Conservation (phyloP, 2,329 filamentous ascomycete genomes). For the Talaromyces rugulosus region DNA sequence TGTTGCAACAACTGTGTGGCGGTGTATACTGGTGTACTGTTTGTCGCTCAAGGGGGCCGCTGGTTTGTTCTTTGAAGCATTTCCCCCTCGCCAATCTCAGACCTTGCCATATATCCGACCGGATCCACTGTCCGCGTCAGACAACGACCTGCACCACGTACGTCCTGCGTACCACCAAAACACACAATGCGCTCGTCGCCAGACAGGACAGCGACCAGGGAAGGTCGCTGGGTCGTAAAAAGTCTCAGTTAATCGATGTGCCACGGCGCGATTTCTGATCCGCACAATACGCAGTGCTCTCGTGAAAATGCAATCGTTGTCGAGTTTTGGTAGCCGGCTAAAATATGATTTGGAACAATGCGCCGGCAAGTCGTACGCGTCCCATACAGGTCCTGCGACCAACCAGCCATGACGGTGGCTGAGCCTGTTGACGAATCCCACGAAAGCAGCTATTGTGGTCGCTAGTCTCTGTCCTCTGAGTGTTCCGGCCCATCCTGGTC, state of each 20-base stretch:
- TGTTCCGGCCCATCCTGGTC: background rate
- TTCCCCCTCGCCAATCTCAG: background rate
- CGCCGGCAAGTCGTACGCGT: background rate
- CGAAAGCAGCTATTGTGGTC: background rate
- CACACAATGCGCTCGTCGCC: background rate
- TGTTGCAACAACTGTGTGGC: background rate
- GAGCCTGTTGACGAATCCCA: background rate
- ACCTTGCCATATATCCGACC: background rate
- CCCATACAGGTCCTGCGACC: background rate
- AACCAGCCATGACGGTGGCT: background rate
- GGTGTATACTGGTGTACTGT: background rate
- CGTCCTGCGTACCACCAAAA: background rate
- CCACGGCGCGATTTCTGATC: background rate
- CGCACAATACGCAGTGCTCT: background rate
- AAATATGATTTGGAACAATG: background rate
- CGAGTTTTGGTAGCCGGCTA: background rate
- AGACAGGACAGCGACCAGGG: background rate
- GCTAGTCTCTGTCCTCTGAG: background rate
- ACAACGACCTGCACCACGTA: background rate
- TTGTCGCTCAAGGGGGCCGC: background rate
- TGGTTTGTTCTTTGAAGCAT: background rate
- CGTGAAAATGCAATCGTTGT: background rate
- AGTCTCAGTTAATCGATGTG: background rate
- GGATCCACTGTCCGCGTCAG: background rate
- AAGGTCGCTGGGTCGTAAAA: background rate